Evolutionary conservation across 192 early-diverging fungal species (phyloP), one percentile per base, ranked within the genome.

Genomic region (Podila minutissima): DNA sequence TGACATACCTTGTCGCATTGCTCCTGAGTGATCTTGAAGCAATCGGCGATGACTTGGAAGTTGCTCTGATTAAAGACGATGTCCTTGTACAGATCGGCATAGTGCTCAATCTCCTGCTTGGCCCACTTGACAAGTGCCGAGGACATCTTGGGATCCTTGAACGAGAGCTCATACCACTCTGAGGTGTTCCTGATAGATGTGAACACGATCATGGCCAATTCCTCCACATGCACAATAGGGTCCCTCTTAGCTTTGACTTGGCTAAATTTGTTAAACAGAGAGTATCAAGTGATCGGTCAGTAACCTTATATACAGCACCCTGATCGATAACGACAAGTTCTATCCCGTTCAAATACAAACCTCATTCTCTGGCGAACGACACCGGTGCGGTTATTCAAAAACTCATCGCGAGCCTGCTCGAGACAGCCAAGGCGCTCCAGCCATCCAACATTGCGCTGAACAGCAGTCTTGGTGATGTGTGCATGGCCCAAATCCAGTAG

Each of bases 81-180:
- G 17, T 93, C 85, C n/a, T 94, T 93, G 76, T 96, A 94, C 57
- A 95, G 93, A 28, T 87, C 89, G 0, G 93, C 93, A 85, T 95
- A 99, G 29, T 89, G 85, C 46, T 93, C 91, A 60, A 98, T 91
- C 72, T 99, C 95, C 67, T 90, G 87, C 38, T 91, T 83, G 31
- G 96, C 94, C 97, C 97, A 99, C 12, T 93, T 95, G 31, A 99
- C 91, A 69, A 99, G 93, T 13, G 95, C 95, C 22, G 95, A 96
- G 4, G 94, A 88, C 95, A 99, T 95, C 50, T 88, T 88, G 41
- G 94, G 88, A 68, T 97, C 93, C 24, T 92, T 90, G 74, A 99
- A 99, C 4, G 95, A 92, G 38, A 86, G 90, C 60, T 92, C 87
- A 82, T 95, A 99, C 98, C 98, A 99, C 67, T 98, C 95, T 70